Conservation (phyloP, 2,329 filamentous ascomycete species). For the Piedraia hortae region DNA sequence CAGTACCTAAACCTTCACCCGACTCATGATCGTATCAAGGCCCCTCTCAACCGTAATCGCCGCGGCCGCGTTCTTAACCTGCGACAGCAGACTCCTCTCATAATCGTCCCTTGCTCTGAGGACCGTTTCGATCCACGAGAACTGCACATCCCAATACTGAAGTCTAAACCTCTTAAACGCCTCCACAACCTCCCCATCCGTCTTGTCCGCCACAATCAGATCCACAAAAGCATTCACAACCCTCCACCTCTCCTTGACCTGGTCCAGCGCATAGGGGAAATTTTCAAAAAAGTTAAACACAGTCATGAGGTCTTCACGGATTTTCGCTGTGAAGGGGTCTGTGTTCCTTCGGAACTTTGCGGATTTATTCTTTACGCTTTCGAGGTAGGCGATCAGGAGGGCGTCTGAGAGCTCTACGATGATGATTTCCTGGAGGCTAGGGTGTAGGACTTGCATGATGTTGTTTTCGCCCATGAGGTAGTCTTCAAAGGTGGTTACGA, state of each 20-base stretch:
- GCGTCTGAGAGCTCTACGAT: slow-evolving; percentile 84
- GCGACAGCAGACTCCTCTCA: slow-evolving; percentile 66
- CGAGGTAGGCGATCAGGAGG: slow-evolving; percentile 63
- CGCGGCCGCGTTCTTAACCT: slow-evolving; percentile 68
- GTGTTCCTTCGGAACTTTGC: slow-evolving; percentile 65
- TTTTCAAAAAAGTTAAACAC: slow-evolving; percentile 68
- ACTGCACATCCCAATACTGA: slow-evolving; percentile 77
- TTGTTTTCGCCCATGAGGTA: slow-evolving; percentile 42
- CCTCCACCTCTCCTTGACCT: slow-evolving; percentile 78
- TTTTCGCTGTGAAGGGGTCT: slow-evolving; percentile 76
- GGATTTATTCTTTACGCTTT: slow-evolving; percentile 61
- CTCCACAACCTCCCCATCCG: slow-evolving; percentile 40
- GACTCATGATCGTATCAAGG: slow-evolving; percentile 79
- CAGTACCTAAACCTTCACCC: too few species aligned
- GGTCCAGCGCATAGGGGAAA: slow-evolving; percentile 34
- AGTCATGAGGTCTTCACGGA: slow-evolving; percentile 74
- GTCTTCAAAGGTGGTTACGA: slow-evolving; percentile 83
- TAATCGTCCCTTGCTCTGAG: slow-evolving; percentile 74
- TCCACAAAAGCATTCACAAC: slow-evolving; percentile 63
- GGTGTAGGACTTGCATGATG: slow-evolving; percentile 60
- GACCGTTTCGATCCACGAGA: slow-evolving; percentile 87
- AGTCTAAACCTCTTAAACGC: slow-evolving; percentile 64
- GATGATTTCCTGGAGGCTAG: slow-evolving; percentile 69
- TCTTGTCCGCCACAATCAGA: slow-evolving; percentile 48
- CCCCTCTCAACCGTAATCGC: slow-evolving; percentile 59